Evolutionary conservation across 2,329 filamentous ascomycete species (phyloP).

Genomic region (Chaetomiaceae sp.): DNA sequence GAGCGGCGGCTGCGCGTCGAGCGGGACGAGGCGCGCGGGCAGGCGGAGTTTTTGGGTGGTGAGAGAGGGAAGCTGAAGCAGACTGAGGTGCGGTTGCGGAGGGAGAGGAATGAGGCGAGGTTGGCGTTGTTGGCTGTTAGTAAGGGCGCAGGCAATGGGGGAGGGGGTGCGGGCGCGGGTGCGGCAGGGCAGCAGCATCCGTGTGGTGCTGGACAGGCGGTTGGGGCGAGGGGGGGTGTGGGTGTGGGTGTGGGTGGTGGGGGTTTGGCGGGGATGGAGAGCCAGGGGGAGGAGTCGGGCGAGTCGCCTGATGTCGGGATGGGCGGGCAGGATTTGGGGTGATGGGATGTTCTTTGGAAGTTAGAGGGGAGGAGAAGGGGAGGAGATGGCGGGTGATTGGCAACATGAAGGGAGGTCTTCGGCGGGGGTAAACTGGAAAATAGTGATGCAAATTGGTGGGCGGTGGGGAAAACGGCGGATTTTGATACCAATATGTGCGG

Average conservation of each 20-base stretch:
- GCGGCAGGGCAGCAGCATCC: not conserved
- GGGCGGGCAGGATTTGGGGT: not conserved
- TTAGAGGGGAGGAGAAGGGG: too few species aligned
- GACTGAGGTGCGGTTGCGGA: slow-evolving; percentile 16
- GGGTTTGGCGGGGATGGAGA: not conserved
- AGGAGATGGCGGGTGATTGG: too few species aligned
- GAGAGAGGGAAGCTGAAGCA: slow-evolving; percentile 9
- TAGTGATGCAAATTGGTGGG: too few species aligned
- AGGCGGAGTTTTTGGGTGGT: slow-evolving; percentile 12
- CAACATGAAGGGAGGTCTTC: too few species aligned
- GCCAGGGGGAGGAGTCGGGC: slow-evolving; percentile 11
- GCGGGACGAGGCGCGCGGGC: slow-evolving; percentile 18
- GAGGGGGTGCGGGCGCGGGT: too few species aligned
- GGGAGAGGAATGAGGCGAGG: slow-evolving; percentile 21
- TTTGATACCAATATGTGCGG: too few species aligned
- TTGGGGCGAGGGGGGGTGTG: not conserved
- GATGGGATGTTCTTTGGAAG: too few species aligned
- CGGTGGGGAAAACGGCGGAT: too few species aligned
- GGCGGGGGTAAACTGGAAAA: too few species aligned
- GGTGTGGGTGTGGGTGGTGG: not conserved
- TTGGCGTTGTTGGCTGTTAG: not conserved
- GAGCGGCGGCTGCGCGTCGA: slow-evolving; percentile 21
- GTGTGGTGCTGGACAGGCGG: not conserved
- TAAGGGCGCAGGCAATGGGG: not conserved
- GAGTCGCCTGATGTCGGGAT: slow-evolving; percentile 5